phyloP scores from a whole-genome alignment of 495 filamentous ascomycete species.

The Schizothecium vesticola region DNA sequence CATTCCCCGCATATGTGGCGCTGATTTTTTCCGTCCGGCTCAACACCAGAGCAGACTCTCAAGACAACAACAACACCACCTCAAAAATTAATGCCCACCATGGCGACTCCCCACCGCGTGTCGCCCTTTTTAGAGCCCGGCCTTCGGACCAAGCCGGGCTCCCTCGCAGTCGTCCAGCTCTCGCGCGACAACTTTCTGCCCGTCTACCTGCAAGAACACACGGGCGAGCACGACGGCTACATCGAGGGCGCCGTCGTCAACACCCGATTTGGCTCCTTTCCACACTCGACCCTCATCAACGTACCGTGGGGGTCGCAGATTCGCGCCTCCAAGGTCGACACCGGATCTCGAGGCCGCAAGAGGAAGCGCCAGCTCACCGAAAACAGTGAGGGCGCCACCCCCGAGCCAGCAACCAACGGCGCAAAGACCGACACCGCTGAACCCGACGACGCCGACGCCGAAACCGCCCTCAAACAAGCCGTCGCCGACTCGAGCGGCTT shows the following conservation, averaged over 20 bases:
- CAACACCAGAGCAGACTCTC: not conserved
- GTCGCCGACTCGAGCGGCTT: constrained; percentile 74
- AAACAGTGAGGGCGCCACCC: constrained; percentile 31
- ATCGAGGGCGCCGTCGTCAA: constrained; percentile 79
- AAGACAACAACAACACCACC: not conserved
- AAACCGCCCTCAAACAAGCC: constrained; percentile 35
- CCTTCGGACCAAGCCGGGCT: constrained; percentile 46
- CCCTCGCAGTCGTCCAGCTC: constrained; percentile 74
- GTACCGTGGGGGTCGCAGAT: constrained; percentile 90
- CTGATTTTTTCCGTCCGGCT: not conserved
- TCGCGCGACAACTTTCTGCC: constrained; percentile 77
- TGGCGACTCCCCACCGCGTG: not conserved
- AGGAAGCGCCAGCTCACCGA: constrained; percentile 53
- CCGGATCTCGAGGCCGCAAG: constrained; percentile 68
- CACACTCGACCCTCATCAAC: constrained; percentile 76
- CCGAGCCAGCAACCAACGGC: constrained; percentile 18
- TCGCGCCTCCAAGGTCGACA: constrained; percentile 81
- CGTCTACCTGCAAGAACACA: constrained; percentile 57
- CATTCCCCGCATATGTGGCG: not conserved
- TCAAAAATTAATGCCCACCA: not conserved
- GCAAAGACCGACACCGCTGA: constrained; percentile 23
- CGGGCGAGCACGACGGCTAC: constrained; percentile 62
- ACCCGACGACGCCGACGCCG: constrained; percentile 20
- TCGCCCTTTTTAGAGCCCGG: constrained; percentile 73
- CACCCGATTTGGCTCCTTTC: constrained; percentile 93